Evolutionary conservation across 1,284 basidiomycete genomes (phyloP), one percentile per base, ranked within the genome.

Genomic region (Boletus semigastroideus): DNA sequence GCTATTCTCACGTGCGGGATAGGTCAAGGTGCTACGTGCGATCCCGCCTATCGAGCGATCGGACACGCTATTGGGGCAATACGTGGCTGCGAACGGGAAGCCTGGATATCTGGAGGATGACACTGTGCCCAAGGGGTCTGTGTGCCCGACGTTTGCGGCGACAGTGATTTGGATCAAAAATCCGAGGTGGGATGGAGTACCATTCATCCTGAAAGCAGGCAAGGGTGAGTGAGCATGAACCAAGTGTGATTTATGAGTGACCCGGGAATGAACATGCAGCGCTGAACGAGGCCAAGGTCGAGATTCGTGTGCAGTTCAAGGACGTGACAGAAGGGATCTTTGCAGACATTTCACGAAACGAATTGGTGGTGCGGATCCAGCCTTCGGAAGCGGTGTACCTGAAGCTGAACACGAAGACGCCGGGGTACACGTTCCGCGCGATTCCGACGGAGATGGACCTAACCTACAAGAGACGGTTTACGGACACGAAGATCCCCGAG

Each of bases 31-130:
- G 16, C 80, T 98, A 43, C 87, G 94, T 43, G 82, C 83, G 51
- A 97, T 98, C 65, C 87, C 91, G 49, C 83, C 94, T 13, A 86
- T 98, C 63, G 78, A 83, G 60, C 75, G 73, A 42, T 74, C 79
- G 54, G 93, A 98, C 62, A 86, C 86, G 31, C 82, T 98, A 45
- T 83, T 98, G 49, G 94, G 95, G 19, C 94, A 98, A 73, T 98
- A 98, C 70, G 89, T 92, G 45, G 79, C 78, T 38, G 87, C 87
- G 34, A 86, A 90, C 62, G 92, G 90, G 65, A 95, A 97, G 72
- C 94, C 95, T 19, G 94, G 94, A n/a, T 98, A 98, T 72, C 84
- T 95, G 58, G 94, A 98, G 60, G 94, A 98, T 70, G 84, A 90
- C 38, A 96, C 92, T 0, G 95, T 98, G 19, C 95, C 95, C 37